Evolutionary conservation across 2,329 filamentous ascomycete genomes (phyloP), one percentile per base, ranked within the genome.

Genomic region (Microcyclospora pomicola): DNA sequence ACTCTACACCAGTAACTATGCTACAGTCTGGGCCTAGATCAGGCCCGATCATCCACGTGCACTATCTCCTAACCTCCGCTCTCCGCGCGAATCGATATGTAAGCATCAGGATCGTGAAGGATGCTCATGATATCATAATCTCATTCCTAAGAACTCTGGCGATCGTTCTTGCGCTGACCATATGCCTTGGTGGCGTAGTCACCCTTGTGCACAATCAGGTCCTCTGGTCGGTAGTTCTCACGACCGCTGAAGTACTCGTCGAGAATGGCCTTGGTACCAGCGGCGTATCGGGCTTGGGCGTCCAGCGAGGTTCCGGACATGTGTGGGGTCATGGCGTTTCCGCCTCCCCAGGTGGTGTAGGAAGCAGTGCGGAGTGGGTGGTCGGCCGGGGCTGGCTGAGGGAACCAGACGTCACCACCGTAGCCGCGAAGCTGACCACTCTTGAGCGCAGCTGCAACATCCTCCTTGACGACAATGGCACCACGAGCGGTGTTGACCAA

Each of bases 291-390:
- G 68, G 84, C 80, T 73, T 98, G 91, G 42, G 91, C 91, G 60
- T 98, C 91, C 59, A 98, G 80, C n/a, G 87, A 94, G 42, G 88
- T 96, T 60, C 91, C 91, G 10, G 86, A 94, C 85, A 96, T 94
- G 77, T 96, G 91, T 40, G 91, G 85, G 43, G 95, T 87, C 83
- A 91, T 98, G 67, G 87, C 91, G 68, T 96, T 96, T 60, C 91
- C 91, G 59, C 88, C 91, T 52, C 87, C 88, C 72, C 84, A 94
- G 60, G 83, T 82, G 75, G 88, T 91, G 75, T 87, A 80, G 11
- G 43, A 46, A 62, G 84, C 88, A 61, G 80, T 82, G 61, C 91
- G 86, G 57, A 98, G 82, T 42, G 78, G 76, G 73, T 98, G 91
- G 59, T 95, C 87, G 66, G 77, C 75, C 58, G 87, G 87, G 15